Percentiles rank a stretch among this genome's conserved stretches.
Conservation (phyloP, 2,329 filamentous ascomycete genomes). For the Alternaria ventricosa region DNA sequence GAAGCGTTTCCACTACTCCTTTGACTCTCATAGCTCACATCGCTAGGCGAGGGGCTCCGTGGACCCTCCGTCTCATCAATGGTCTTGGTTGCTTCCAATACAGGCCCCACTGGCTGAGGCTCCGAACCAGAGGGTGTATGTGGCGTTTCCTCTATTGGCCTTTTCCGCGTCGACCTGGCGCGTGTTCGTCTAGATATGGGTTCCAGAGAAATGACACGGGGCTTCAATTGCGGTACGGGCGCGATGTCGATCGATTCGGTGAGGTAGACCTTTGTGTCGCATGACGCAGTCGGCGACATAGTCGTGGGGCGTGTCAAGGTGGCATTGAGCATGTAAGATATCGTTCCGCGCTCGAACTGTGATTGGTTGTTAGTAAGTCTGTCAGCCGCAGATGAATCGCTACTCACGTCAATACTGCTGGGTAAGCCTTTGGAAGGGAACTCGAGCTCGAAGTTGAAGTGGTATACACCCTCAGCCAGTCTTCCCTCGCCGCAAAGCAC, state of each 20-base stretch:
- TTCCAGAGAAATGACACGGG: constrained; percentile 84
- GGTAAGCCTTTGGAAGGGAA: constrained; percentile 74
- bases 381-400: constrained; percentile 9
- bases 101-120: constrained; percentile 24
- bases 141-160: constrained; percentile 20
- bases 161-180: constrained; percentile 58
- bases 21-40: constrained; percentile 56
- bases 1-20: constrained; percentile 65
- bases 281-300: constrained; percentile 79
- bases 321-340: constrained; percentile 88
- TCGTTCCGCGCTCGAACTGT: constrained; percentile 93
- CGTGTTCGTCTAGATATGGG: constrained; percentile 76
- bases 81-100: constrained; percentile 26
- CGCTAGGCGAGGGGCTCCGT: constrained; percentile 55
- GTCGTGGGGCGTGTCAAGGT: constrained; percentile 88
- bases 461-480: constrained; percentile 75
- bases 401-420: constrained; percentile 91
- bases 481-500: constrained; percentile 80
- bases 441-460: constrained; percentile 78
- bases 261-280: constrained; percentile 80
- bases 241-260: constrained; percentile 87
- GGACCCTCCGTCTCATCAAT: constrained; percentile 44
- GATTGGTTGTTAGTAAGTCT: constrained; percentile 23
- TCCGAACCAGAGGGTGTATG: constrained; percentile 28
- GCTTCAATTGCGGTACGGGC: constrained; percentile 73